A percentile compares a stretch with the other conserved stretches of the same genome.
Conservation (phyloP, 345 rosid genomes). For the Lenwebbia sp. region DNA sequence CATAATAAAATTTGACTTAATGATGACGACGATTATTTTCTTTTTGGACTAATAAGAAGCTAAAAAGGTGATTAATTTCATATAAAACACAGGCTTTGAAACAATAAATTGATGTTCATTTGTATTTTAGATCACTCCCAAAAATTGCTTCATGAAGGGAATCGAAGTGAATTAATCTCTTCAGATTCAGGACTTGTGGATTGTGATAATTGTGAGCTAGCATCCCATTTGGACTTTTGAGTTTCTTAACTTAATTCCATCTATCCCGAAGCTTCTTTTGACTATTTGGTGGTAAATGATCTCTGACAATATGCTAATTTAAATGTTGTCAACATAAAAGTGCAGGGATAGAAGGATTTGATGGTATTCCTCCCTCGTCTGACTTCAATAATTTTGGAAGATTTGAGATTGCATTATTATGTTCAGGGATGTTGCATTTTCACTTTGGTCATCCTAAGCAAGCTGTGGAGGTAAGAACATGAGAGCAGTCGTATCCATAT, state of each 20-base stretch:
- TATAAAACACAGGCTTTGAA: not conserved
- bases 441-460: constrained; percentile 95
- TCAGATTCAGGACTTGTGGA: not conserved
- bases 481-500: not conserved
- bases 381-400: constrained; percentile 51
- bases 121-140: not conserved
- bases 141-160: not conserved
- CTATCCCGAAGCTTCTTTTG: not conserved
- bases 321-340: constrained; percentile 40
- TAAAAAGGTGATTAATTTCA: not conserved
- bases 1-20: not conserved
- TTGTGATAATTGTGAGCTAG: not conserved
- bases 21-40: not conserved
- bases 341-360: constrained; percentile 98
- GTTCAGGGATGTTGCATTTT: constrained; percentile 92
- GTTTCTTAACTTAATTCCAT: not conserved
- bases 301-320: constrained; percentile 22
- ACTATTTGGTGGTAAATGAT: not conserved
- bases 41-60: not conserved
- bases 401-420: constrained; percentile 74
- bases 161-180: not conserved
- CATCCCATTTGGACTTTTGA: not conserved
- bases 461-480: constrained; percentile 69
- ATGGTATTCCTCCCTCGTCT: constrained; percentile 46
- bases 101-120: not conserved